Conservation (phyloP, 1,284 basidiomycete genomes). For the Ceratobasidium sp. region DNA sequence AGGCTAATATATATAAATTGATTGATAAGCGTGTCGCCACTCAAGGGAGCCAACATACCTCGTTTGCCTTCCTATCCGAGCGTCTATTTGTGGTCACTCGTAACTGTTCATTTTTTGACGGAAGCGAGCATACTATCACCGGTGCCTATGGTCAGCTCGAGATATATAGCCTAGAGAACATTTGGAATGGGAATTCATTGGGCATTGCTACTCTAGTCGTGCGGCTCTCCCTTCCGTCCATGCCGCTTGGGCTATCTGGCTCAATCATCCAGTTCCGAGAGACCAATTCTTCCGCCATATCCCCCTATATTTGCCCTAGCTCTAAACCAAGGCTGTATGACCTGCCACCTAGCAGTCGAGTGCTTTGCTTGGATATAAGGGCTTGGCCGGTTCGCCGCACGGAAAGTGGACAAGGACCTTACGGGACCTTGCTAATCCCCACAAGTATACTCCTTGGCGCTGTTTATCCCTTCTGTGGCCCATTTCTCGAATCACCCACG, state of each 20-base stretch:
- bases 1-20: neutral
- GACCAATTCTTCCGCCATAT: neutral
- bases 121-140: neutral
- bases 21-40: neutral
- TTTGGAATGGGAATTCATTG: neutral
- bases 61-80: slow-evolving; percentile 11
- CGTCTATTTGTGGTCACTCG: neutral
- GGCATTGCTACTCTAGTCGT: neutral
- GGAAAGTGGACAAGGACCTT: neutral
- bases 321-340: slow-evolving; percentile 7
- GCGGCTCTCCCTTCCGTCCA: neutral
- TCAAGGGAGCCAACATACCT: slow-evolving; percentile 13
- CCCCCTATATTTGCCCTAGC: neutral
- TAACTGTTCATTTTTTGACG: slow-evolving; percentile 9
- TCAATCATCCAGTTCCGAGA: slow-evolving; percentile 8
- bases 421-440: slow-evolving; percentile 8
- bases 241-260: neutral
- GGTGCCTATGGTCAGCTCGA: slow-evolving; percentile 7
- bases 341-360: neutral
- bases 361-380: slow-evolving; percentile 1
- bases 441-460: neutral
- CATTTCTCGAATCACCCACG: neutral
- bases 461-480: neutral
- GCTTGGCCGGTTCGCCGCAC: neutral
- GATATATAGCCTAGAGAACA: neutral